phyloP scores from a whole-genome alignment of 345 rosid species.

The Iberis pinnata region DNA sequence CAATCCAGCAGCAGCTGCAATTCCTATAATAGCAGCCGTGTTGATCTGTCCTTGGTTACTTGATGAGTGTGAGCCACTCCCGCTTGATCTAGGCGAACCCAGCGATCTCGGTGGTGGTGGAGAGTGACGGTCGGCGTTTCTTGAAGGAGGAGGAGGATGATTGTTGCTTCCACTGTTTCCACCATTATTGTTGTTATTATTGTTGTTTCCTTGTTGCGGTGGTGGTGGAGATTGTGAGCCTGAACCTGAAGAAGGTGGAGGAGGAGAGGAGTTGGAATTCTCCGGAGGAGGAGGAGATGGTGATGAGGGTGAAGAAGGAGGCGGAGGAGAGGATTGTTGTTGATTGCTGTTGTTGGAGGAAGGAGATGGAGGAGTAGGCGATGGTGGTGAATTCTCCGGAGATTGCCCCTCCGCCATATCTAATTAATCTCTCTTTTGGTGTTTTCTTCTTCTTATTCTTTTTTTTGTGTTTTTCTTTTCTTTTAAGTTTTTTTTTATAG shows the following conservation, averaged over 20 bases:
- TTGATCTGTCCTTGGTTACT: not conserved
- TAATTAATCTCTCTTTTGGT: constrained; percentile 20
- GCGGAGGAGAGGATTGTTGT: constrained; percentile 33
- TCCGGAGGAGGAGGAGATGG: constrained; percentile 33
- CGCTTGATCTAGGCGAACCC: constrained; percentile 30
- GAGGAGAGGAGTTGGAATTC: constrained; percentile 19
- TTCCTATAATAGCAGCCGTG: constrained; percentile 31
- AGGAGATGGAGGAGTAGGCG: constrained; percentile 36
- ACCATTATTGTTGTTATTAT: not conserved
- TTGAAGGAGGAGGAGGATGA: constrained; percentile 28
- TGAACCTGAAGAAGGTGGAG: constrained; percentile 26
- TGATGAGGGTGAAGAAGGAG: constrained; percentile 19
- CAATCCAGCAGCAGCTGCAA: constrained; percentile 38
- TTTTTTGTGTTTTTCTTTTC: not conserved
- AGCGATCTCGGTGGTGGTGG: constrained; percentile 20
- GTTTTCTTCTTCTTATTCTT: not conserved
- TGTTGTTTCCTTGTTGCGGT: constrained; percentile 10
- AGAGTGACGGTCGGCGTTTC: constrained; percentile 16
- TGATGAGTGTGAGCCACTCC: constrained; percentile 24
- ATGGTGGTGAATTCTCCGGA: constrained; percentile 32
- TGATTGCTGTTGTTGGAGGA: constrained; percentile 9
- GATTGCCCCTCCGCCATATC: constrained; percentile 39
- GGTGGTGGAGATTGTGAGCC: constrained; percentile 32
- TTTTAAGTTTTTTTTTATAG: too few species aligned
- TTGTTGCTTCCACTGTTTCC: constrained; percentile 17